Conservation (phyloP, 2,329 filamentous ascomycete genomes). For the Teratosphaeriaceae sp. region DNA sequence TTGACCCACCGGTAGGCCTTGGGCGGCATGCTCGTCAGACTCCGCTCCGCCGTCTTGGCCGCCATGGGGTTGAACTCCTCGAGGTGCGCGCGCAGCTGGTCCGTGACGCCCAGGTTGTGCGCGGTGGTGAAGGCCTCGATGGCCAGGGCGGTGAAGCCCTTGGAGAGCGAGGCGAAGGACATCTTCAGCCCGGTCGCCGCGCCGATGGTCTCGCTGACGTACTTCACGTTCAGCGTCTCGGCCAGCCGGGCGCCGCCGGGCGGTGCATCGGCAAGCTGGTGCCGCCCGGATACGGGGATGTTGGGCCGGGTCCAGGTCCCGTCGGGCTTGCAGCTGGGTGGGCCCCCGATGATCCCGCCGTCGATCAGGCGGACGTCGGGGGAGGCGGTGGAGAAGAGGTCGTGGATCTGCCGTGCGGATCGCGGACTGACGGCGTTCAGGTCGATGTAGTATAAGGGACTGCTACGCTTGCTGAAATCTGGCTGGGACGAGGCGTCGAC, state of each 20-base stretch:
- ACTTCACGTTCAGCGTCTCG: constrained; percentile 36
- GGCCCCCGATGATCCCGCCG: constrained; percentile 51
- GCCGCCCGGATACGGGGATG: constrained; percentile 42
- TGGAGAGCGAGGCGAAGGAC: constrained; percentile 46
- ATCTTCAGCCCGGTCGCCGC: constrained; percentile 45
- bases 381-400: constrained; percentile 24
- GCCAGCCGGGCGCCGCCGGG: constrained; percentile 31
- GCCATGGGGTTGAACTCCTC: constrained; percentile 44
- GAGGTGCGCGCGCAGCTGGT: constrained; percentile 52
- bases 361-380: constrained; percentile 40
- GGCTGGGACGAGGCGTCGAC: constrained; percentile 20
- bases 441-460: constrained; percentile 37
- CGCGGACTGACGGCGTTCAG: constrained; percentile 41
- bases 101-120: constrained; percentile 54
- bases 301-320: constrained; percentile 39
- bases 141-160: constrained; percentile 59
- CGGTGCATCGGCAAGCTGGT: constrained; percentile 30
- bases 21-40: constrained; percentile 56
- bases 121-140: constrained; percentile 68
- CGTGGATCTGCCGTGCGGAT: constrained; percentile 27
- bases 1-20: constrained; percentile 74
- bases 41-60: constrained; percentile 32
- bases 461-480: constrained; percentile 13
- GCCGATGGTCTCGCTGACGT: constrained; percentile 39
- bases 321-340: constrained; percentile 28